phyloP scores from a whole-genome alignment of 768 basidiomycete genomes.

The Kwoniella shandongensis region DNA sequence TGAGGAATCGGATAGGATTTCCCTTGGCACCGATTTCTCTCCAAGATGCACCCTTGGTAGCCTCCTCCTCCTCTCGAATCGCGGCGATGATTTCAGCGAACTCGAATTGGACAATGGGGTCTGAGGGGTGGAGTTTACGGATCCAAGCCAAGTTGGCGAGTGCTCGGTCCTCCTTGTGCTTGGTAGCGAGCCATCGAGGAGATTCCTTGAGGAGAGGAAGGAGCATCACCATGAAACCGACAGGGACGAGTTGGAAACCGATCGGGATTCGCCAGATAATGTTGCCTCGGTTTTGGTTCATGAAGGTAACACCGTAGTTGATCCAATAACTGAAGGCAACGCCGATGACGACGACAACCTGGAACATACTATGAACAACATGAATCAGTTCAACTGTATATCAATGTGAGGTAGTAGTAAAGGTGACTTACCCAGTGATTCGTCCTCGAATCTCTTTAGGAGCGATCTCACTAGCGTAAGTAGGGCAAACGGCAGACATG shows the following conservation, averaged over 20 bases:
- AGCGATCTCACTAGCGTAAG: constrained; percentile 81
- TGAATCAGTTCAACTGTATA: constrained; percentile 2
- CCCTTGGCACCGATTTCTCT: constrained; percentile 80
- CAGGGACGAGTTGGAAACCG: constrained; percentile 54
- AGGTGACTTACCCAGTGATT: constrained; percentile 67
- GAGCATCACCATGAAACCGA: constrained; percentile 52
- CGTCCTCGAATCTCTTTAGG: constrained; percentile 83
- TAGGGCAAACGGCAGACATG: constrained; percentile 67
- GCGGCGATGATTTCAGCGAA: constrained; percentile 73
- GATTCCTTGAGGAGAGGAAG: constrained; percentile 44
- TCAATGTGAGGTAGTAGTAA: neutral
- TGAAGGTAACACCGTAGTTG: constrained; percentile 43
- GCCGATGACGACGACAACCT: constrained; percentile 80
- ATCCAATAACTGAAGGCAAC: constrained; percentile 68
- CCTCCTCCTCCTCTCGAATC: constrained; percentile 69
- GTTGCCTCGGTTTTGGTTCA: constrained; percentile 14
- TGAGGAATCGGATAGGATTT: constrained; percentile 77
- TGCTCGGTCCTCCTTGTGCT: constrained; percentile 51
- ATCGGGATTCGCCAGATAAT: constrained; percentile 41
- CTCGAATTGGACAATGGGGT: constrained; percentile 52
- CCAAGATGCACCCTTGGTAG: constrained; percentile 66
- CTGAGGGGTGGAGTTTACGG: constrained; percentile 50
- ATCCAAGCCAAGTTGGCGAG: constrained; percentile 59
- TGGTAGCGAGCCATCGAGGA: constrained; percentile 54
- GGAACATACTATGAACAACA: constrained; percentile 76